A percentile compares a stretch with the other conserved stretches of the same genome.
Conservation (phyloP, 2,329 filamentous ascomycete genomes). For the Trichoderma sp. region DNA sequence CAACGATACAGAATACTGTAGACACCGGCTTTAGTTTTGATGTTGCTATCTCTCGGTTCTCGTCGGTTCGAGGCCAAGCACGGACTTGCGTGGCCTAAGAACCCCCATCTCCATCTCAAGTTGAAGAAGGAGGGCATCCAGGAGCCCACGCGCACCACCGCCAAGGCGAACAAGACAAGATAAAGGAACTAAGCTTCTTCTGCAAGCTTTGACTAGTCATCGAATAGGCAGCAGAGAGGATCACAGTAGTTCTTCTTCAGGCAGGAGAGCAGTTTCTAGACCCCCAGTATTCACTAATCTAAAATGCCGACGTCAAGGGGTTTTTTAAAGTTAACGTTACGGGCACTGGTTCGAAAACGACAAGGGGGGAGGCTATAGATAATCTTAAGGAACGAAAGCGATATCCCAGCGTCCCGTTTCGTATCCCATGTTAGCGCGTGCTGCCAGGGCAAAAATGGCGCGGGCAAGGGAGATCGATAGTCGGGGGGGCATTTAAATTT, state of each 20-base stretch:
- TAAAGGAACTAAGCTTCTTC: not conserved
- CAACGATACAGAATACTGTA: not conserved
- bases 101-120: not conserved
- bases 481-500: not conserved
- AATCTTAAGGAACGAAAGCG: not conserved
- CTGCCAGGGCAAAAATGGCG: not conserved
- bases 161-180: not conserved
- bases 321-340: constrained; percentile 13
- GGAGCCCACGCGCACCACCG: not conserved
- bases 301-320: not conserved
- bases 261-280: not conserved
- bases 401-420: not conserved
- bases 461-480: not conserved
- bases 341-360: not conserved
- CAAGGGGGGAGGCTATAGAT: too few relatives aligned
- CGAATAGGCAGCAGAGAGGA: not conserved
- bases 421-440: not conserved
- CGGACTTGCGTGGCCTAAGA: not conserved
- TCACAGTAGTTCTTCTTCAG: not conserved
- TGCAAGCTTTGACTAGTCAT: not conserved
- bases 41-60: not conserved
- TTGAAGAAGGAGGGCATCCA: not conserved
- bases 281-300: not conserved
- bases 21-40: not conserved
- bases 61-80: not conserved